A percentile compares a stretch with the other conserved stretches of the same genome.
phyloP scores from a whole-genome alignment of 352 stramenopile species.

The Thalassiosira pacifica region DNA sequence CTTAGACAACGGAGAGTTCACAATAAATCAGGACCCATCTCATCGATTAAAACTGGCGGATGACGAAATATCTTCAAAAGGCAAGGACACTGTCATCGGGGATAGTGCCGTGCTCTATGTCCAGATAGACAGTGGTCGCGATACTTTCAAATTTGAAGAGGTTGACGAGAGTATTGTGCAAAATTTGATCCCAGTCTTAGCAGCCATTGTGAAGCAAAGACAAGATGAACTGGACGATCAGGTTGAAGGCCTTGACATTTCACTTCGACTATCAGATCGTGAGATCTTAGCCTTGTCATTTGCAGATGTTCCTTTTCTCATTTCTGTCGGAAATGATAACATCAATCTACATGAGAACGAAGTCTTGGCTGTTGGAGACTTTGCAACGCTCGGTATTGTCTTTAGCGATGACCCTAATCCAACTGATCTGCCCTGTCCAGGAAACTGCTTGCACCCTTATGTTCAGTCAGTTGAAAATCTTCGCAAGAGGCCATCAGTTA shows the following conservation, averaged over 20 bases:
- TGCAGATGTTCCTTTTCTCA: constrained; percentile 30
- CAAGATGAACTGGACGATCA: constrained; percentile 20
- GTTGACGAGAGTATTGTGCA: background rate
- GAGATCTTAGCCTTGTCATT: constrained; percentile 7
- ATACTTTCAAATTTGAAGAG: constrained; percentile 23
- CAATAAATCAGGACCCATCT: constrained; percentile 11
- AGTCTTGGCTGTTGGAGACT: constrained; percentile 42
- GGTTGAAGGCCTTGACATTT: constrained; percentile 25
- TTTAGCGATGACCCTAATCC: constrained; percentile 23
- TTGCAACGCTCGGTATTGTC: constrained; percentile 37
- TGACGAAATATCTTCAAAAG: constrained; percentile 39
- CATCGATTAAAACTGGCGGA: constrained; percentile 40
- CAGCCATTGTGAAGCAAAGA: constrained; percentile 15
- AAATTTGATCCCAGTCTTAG: constrained; percentile 1
- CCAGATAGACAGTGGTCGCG: constrained; percentile 40
- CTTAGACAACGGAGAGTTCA: constrained; percentile 12
- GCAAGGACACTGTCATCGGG: constrained; percentile 42
- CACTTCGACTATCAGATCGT: constrained; percentile 11
- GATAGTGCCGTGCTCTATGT: constrained; percentile 44
- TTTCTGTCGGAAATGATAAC: constrained; percentile 45
- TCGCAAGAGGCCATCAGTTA: constrained; percentile 23
- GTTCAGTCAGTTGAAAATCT: constrained; percentile 29
- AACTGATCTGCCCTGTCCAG: constrained; percentile 3
- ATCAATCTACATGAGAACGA: constrained; percentile 25
- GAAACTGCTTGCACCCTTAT: constrained; percentile 4